Evolutionary conservation across 352 stramenopile genomes (phyloP), one percentile per base, ranked within the genome.

Genomic region (Phytophthora fragariaefolia): DNA sequence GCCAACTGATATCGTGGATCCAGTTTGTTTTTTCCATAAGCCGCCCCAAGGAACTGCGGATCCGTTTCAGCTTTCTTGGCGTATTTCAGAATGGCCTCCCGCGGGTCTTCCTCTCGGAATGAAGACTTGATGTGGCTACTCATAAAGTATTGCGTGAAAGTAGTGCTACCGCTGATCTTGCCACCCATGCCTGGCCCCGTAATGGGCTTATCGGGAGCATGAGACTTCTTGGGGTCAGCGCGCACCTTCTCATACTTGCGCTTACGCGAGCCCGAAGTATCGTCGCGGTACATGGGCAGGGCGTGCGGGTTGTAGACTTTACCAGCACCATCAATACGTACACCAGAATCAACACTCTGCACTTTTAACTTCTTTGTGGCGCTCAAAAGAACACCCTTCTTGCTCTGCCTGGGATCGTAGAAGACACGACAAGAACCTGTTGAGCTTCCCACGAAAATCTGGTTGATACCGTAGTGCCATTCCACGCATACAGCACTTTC

Each of bases 141-240:
- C 87, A 96, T 96, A 30, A 94, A 96, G 58, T 90, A 93, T 58
- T 96, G 87, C 65, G 87, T 96, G 61, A 96, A 92, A 20, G 82
- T 90, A n/a, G 87, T 88, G 56, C 74, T 89, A 50, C 86, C 86
- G 30, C 84, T 90, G 54, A 93, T 92, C 58, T 85, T 84, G 26
- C 88, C 88, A 47, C 86, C 87, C 76, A 93, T 85, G 15, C 87
- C 86, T 20, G 85, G 85, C 0, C 88, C 86, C 8, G 85, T 90
- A 18, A 93, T 76, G 9, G 88, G 88, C 40, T 84, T 91, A 36
- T 92, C 82, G 1, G 88, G 88, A 3, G 80, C 86, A 60, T 90
- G 90, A 10, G 88, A 92, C 46, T 76, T 77, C 52, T 90, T 90
- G 17, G 88, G 80, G 32, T 96, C 85, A 56, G 80, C 66, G 3